These are phyloP conservation scores for Dendrobium nobile DNA, from an alignment of 106 monocot genomes.

Conservation along the genomic window DNA sequence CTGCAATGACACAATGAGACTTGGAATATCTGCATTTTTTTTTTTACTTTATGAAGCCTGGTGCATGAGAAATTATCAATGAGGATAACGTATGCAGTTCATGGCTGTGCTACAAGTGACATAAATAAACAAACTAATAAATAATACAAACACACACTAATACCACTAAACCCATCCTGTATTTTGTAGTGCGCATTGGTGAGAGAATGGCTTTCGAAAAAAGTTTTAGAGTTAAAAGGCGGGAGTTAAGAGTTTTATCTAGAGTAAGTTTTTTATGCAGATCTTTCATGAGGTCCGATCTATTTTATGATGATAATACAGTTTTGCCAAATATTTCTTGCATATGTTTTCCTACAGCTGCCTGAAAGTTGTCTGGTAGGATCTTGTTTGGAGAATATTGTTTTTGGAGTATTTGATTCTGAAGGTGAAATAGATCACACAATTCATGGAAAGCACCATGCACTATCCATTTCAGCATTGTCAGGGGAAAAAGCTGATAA, in stretches of 20 bases:
- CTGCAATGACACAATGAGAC: too few relatives aligned
- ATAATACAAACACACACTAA: too few relatives aligned
- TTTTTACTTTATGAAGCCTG: too few relatives aligned
- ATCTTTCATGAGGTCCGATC: background rate
- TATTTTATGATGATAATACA: background rate
- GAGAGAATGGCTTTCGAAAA: constrained; percentile 14
- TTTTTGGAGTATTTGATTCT: constrained; percentile 28
- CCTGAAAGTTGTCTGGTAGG: constrained; percentile 13
- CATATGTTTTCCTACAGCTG: constrained; percentile 10
- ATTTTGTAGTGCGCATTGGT: background rate
- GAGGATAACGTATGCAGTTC: too few relatives aligned
- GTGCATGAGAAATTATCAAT: too few relatives aligned
- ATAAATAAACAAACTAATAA: too few relatives aligned
- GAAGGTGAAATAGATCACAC: constrained; percentile 22
- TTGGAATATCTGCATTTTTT: too few relatives aligned
- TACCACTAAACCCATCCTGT: too few relatives aligned
- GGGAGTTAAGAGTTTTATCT: constrained; percentile 24
- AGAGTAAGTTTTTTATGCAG: constrained; percentile 9
- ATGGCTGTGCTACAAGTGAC: too few relatives aligned
- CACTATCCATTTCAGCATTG: constrained; percentile 18
- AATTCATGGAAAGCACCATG: constrained; percentile 23
- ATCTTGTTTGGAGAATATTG: constrained; percentile 13
- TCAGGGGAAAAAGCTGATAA: constrained; percentile 4
- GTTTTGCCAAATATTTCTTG: background rate
- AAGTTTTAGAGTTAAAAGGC: constrained; percentile 9